Evolutionary conservation across 352 stramenopile species (phyloP).

Genomic region (Globisporangium spinosum): DNA sequence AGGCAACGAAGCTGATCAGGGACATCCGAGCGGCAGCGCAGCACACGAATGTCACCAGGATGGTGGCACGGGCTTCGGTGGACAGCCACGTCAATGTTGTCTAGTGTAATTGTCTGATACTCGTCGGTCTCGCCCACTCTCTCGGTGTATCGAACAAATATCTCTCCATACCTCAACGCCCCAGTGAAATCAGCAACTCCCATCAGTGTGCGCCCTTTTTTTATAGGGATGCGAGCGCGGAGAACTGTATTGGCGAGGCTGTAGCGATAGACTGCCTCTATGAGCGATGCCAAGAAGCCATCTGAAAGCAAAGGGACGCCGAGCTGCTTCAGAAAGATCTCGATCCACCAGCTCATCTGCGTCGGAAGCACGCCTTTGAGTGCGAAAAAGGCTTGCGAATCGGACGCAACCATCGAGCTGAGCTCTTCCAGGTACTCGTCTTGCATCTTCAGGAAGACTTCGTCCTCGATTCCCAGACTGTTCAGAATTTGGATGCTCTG

Average conservation of each 20-base stretch:
- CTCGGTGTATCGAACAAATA: slow-evolving; percentile 77
- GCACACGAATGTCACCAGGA: slow-evolving; percentile 66
- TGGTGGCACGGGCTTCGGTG: slow-evolving; percentile 79
- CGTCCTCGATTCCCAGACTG: slow-evolving; percentile 52
- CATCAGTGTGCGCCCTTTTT: slow-evolving; percentile 65
- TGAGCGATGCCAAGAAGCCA: slow-evolving; percentile 47
- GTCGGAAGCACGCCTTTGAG: slow-evolving; percentile 43
- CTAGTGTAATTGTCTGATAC: slow-evolving; percentile 21
- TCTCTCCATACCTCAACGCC: slow-evolving; percentile 59
- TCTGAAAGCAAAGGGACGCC: slow-evolving; percentile 40
- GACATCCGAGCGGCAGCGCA: slow-evolving; percentile 50
- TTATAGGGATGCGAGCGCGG: slow-evolving; percentile 68
- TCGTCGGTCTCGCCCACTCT: slow-evolving; percentile 28
- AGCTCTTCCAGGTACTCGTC: slow-evolving; percentile 64
- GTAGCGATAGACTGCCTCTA: slow-evolving; percentile 64
- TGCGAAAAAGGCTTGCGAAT: slow-evolving; percentile 40
- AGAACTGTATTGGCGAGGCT: slow-evolving; percentile 65
- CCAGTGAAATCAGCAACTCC: slow-evolving; percentile 79
- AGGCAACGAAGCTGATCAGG: slow-evolving; percentile 41
- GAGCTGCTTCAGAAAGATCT: slow-evolving; percentile 35
- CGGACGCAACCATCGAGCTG: slow-evolving; percentile 45
- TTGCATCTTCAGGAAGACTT: slow-evolving; percentile 65
- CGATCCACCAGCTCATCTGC: slow-evolving; percentile 31
- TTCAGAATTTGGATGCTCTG: slow-evolving; percentile 77
- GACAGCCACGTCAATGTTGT: slow-evolving; percentile 51